These are phyloP conservation scores for Tolypocladium amazonense DNA, from an alignment of 2,329 filamentous ascomycete genomes.

Conservation along the genomic window DNA sequence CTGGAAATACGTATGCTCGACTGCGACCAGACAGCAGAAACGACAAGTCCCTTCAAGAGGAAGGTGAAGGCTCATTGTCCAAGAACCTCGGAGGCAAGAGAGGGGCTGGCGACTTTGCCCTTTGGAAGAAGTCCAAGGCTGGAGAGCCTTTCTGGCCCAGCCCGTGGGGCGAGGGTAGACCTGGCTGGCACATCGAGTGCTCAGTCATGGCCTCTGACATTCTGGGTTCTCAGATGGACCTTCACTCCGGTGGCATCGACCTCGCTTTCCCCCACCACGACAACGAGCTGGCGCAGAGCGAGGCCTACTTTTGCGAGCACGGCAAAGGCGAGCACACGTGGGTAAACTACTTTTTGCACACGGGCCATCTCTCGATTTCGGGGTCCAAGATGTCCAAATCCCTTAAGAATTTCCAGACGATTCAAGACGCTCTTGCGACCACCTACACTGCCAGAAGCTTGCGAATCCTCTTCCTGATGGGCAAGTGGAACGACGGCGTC, in stretches of 20 bases:
- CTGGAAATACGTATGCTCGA: slow-evolving; percentile 75
- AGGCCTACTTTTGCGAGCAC: slow-evolving; percentile 63
- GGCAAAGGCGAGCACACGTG: slow-evolving; percentile 54
- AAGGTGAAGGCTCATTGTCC: slow-evolving; percentile 77
- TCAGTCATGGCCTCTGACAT: slow-evolving; percentile 88
- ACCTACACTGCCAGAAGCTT: slow-evolving; percentile 69
- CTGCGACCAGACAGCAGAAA: slow-evolving; percentile 78
- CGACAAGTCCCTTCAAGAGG: slow-evolving; percentile 72
- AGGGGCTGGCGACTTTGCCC: slow-evolving; percentile 71
- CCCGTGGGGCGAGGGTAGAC: slow-evolving; percentile 77
- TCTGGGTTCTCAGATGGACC: slow-evolving; percentile 77
- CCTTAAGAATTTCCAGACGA: slow-evolving; percentile 92
- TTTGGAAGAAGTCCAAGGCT: slow-evolving; percentile 88
- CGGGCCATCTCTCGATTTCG: slow-evolving; percentile 77
- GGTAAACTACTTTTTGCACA: slow-evolving; percentile 95
- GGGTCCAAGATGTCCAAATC: slow-evolving; percentile 95
- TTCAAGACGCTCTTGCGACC: slow-evolving; percentile 64
- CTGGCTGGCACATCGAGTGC: slow-evolving; percentile 97
- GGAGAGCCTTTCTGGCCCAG: slow-evolving; percentile 88
- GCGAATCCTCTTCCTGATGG: slow-evolving; percentile 78
- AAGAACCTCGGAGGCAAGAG: slow-evolving; percentile 57
- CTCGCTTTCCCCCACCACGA: slow-evolving; percentile 87
- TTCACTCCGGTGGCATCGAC: slow-evolving; percentile 88
- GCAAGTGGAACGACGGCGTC: slow-evolving; percentile 81
- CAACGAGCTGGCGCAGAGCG: slow-evolving; percentile 83